Base-by-base conservation (phyloP, 2,329 filamentous ascomycete genomes). In the Calonectria fujianensis region DNA sequence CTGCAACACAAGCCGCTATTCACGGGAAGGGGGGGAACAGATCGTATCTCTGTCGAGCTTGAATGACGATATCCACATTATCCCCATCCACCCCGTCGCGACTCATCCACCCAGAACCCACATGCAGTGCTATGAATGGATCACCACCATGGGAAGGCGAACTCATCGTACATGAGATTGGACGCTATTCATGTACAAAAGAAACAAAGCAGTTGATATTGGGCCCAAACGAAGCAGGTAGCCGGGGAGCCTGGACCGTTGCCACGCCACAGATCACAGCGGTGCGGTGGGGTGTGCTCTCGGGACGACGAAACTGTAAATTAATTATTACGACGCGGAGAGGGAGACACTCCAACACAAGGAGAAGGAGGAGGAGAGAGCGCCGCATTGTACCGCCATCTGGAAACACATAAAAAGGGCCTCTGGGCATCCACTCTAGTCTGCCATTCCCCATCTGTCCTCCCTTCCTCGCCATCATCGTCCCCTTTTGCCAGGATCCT, bases 251-350 rank as follows among this genome's bases (percentile, higher is more conserved):
- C 79, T 80, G 61, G 77, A 52, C 65, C 68, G 74, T 79, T 80
- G 79, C 74, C 77, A 79, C 78, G 78, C 79, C 77, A 76, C 79
- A 78, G 78, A 78, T 80, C 69, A 77, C 66, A 75, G 69, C 73
- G 69, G 71, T 74, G 76, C 70, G 71, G 79, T 79, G 78, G 79
- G 75, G 77, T 77, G 78, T 77, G 70, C 77, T 74, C 73, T 74
- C 76, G 75, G 74, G 76, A 66, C 61, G 64, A 73, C 67, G 65
- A 71, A 71, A 73, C 69, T 69, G 80, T 76, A 81, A 81, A 80
- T 81, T 80, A 81, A 75, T 70, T 59, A 80, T 77, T 80, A 80
- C 77, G 75, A 80, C 75, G 61, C 57, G 52, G 59, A 72, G 39
- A 37, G 65, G 31, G 61, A 35, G 63, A 32, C 29, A 61, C 45